Evolutionary conservation across 176 grass and related monocot genomes (phyloP), one percentile per base, ranked within the genome.

Genomic region (Avena eriantha): DNA sequence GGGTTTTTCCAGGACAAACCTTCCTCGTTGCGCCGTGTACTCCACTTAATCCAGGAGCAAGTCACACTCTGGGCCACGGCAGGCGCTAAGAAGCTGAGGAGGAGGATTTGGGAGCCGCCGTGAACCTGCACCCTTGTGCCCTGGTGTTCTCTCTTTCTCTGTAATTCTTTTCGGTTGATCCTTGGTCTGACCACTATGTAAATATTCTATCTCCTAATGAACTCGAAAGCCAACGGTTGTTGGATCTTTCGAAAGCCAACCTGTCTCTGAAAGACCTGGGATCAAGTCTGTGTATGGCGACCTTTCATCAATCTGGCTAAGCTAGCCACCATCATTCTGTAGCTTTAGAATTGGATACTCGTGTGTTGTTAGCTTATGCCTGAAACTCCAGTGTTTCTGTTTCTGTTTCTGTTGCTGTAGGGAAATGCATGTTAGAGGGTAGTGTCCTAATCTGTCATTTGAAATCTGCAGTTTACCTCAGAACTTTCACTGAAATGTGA

Each of bases 261-360:
- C 94, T 0, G 85, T 99, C 59, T 94, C 94, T 0, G 92, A 99
- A 89, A 87, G 97, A 58, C 92, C 97, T 24, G 97, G 97, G 49
- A 97, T 99, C 80, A 99, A 97, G 69, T 93, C 92, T 65, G 97
- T 97, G 24, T 99, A 99, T 0, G 94, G 97, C 80, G 97, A 99
- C 84, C 90, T 99, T 59, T 99, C 94, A 4, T 97, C 94, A 34
- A 93, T 99, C 84, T 97, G 88, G 92, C 36, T 41, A 41, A 39
- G 36, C 21, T 77, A 65, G 18, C 73, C 50, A 50, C 63, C 49
- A 45, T 82, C 82, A 66, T 36, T 73, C 48, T 55, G 31, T 89
- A 90, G 85, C 43, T 31, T 79, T 82, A 85, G 87, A 73, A 31
- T 84, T 84, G 69, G 19, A 90, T 80, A 68, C 45, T 73, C 24